Evolutionary conservation across 1,284 basidiomycete genomes (phyloP).

Genomic region (Trametes sp.): DNA sequence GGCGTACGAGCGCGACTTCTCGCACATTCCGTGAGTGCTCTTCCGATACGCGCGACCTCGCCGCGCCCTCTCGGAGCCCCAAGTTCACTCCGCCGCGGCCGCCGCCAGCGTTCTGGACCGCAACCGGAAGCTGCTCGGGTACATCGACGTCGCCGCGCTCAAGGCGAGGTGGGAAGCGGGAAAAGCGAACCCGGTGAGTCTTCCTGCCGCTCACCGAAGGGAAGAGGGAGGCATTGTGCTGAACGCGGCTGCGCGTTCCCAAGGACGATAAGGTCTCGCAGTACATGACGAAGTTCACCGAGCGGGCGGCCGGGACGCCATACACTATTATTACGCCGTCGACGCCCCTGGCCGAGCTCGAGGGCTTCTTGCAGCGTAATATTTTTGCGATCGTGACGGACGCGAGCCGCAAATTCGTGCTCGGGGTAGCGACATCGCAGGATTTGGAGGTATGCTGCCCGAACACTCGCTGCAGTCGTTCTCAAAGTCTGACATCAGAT

Average conservation of each 20-base stretch:
- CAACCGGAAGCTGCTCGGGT: constrained; percentile 79
- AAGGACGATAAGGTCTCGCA: constrained; percentile 70
- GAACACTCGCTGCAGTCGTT: not conserved
- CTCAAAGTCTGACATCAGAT: not conserved
- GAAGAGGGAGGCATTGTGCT: constrained; percentile 14
- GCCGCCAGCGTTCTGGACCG: constrained; percentile 73
- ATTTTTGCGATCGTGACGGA: constrained; percentile 90
- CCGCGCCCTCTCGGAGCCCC: not conserved
- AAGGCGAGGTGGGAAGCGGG: constrained; percentile 83
- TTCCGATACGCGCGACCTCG: constrained; percentile 1
- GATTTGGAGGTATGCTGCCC: constrained; percentile 72
- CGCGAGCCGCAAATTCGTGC: constrained; percentile 81
- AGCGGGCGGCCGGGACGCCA: constrained; percentile 65
- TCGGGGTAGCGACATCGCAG: constrained; percentile 82
- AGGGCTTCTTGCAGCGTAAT: constrained; percentile 73
- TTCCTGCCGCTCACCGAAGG: constrained; percentile 1
- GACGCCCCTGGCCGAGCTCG: constrained; percentile 79
- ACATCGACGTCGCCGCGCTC: constrained; percentile 77
- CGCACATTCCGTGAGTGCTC: constrained; percentile 80
- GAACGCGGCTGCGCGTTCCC: constrained; percentile 16
- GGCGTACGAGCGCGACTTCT: constrained; percentile 91
- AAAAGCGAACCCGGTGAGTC: constrained; percentile 70
- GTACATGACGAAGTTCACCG: constrained; percentile 83
- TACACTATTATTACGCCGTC: constrained; percentile 86
- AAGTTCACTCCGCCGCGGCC: not conserved